A percentile compares a stretch with the other conserved stretches of the same genome.
Conservation (phyloP, 1,284 basidiomycete genomes). For the Coniferiporia weirii region DNA sequence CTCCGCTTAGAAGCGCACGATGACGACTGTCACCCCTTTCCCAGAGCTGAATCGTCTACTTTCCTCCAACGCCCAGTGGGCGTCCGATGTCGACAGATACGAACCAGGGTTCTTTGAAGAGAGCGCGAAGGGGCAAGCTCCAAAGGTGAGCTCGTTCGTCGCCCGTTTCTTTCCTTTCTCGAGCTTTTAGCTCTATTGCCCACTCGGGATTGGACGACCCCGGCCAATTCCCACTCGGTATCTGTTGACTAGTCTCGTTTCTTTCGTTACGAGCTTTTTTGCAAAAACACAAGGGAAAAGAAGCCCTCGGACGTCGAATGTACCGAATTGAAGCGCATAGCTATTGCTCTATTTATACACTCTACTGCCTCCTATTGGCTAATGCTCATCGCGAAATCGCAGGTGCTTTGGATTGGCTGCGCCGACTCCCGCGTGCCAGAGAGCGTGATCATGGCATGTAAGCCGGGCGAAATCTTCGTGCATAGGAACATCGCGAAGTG, state of each 20-base stretch:
- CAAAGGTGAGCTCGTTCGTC: conserved; percentile 46
- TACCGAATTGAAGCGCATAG: no score
- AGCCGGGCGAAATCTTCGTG: conserved; percentile 67
- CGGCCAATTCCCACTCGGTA: neutral
- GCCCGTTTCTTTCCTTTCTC: neutral
- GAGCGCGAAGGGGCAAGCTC: conserved; percentile 61
- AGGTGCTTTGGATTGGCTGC: conserved; percentile 74
- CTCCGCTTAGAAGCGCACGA: neutral
- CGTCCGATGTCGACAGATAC: conserved; percentile 44
- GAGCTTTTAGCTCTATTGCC: neutral
- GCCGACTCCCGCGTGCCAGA: conserved; percentile 66
- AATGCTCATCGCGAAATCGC: neutral
- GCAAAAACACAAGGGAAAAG: neutral
- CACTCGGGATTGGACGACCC: no score
- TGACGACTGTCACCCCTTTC: conserved; percentile 5
- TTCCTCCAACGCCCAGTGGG: conserved; percentile 57
- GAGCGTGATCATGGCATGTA: conserved; percentile 45
- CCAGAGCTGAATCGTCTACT: conserved; percentile 42
- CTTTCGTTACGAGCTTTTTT: neutral
- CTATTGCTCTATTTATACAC: no score
- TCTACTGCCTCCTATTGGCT: no score
- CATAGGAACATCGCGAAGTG: conserved; percentile 65
- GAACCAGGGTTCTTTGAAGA: conserved; percentile 62
- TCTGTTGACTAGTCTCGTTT: neutral
- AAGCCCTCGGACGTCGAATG: neutral